Evolutionary conservation across 2,329 filamentous ascomycete species (phyloP).

Genomic region (Coniella vitis): DNA sequence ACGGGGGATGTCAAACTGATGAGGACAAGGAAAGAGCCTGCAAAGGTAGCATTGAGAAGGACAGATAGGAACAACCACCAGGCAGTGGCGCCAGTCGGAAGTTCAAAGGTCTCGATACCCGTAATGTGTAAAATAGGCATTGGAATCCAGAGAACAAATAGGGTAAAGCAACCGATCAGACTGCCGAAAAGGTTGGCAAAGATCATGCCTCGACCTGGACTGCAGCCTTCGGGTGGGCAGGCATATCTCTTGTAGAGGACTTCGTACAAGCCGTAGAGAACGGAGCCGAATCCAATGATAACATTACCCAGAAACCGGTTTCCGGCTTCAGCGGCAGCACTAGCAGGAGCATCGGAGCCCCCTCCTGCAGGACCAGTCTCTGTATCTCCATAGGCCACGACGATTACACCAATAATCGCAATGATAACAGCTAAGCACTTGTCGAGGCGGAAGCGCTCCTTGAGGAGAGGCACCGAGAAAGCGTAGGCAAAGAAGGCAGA

Average conservation of each 20-base stretch:
- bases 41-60: conserved; percentile 83
- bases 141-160: conserved; percentile 86
- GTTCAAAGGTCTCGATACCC: conserved; percentile 74
- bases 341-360: not conserved
- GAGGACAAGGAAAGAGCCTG: conserved; percentile 84
- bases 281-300: conserved; percentile 82
- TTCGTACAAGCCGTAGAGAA: conserved; percentile 95
- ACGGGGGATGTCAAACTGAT: conserved; percentile 92
- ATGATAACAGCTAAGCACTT: conserved; percentile 83
- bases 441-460: conserved; percentile 74
- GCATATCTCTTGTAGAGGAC: conserved; percentile 91
- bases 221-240: conserved; percentile 85
- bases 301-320: conserved; percentile 76
- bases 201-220: conserved; percentile 81
- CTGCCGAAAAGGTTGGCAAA: conserved; percentile 92
- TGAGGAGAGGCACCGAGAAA: conserved; percentile 84
- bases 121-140: conserved; percentile 74
- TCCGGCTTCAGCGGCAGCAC: conserved; percentile 30
- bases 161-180: conserved; percentile 78
- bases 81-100: conserved; percentile 71
- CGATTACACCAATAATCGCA: conserved; percentile 80
- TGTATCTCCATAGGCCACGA: conserved; percentile 90
- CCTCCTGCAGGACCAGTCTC: conserved; percentile 33
- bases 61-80: conserved; percentile 76
- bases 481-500: conserved; percentile 98